Evolutionary conservation across 768 basidiomycete genomes (phyloP), one percentile per base, ranked within the genome.

Genomic region (Boletus vermiculosoides): DNA sequence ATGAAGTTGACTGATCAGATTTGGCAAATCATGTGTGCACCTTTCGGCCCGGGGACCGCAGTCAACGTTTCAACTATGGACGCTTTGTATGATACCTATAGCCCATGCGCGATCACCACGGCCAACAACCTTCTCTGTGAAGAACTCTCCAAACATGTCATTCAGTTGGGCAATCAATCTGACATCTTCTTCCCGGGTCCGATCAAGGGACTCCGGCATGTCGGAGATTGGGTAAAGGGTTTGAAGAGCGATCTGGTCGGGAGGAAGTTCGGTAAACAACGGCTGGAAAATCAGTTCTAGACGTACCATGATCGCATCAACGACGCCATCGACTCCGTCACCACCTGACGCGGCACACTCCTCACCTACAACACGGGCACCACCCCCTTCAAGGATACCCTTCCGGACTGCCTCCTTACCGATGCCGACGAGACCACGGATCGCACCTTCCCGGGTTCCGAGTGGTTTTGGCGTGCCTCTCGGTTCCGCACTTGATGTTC

Each of bases 391-490:
- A 2, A 94, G 80, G 12, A 94, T 74, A 0, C 92, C 92, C 69
- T 92, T 90, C 39, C 88, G 75, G 9, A 93, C 83, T 11, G 92
- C 92, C 59, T 92, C 90, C 63, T 90, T 87, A 0, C 92, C 92
- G 3, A 95, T 86, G 16, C 88, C 89, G 23, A 90, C 80, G 31
- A 97, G 78, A 18, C 93, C 93, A 2, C 94, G 84, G 36, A 98
- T 85, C 0, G 95, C 92, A 42, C 96, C 94, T 72, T 95, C 91
- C 53, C 94, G 80, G 8, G 92, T 90, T 7, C 92, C 93, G 20
- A 83, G 79, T 57, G 84, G 84, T 70, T 90, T 90, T n/a, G 69
- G 63, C n/a, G 60, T 55, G 5, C 63, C 69, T 37, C 52, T 60
- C 5, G 60, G 46, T 12, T 80, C 85, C 9, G 83, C 75, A 4